Percentiles rank a stretch among this genome's conserved stretches.
Conservation (phyloP, 164 flowering plant genomes). For the Protea cynaroides region DNA sequence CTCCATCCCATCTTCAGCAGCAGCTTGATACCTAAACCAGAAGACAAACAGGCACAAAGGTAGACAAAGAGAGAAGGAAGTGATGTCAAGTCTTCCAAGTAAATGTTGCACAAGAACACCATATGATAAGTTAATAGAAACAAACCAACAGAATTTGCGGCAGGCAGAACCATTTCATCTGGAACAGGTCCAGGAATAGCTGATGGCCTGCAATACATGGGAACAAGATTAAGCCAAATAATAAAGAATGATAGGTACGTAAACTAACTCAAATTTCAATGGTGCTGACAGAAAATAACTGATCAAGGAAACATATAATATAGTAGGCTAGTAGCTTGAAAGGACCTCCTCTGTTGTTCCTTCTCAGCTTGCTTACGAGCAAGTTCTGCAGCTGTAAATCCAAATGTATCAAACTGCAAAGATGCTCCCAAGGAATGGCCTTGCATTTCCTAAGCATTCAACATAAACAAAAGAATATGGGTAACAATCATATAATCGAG, state of each 20-base stretch:
- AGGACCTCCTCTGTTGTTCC: conserved; percentile 73
- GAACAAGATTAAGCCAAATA: conserved; percentile 2
- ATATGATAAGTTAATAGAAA: conserved; percentile 6
- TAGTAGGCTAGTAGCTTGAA: conserved; percentile 1
- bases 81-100: background rate
- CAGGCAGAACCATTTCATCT: conserved; percentile 80
- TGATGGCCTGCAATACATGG: conserved; percentile 54
- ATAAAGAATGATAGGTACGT: background rate
- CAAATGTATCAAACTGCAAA: conserved; percentile 86
- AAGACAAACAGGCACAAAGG: background rate
- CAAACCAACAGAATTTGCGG: conserved; percentile 76
- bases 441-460: conserved; percentile 58
- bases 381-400: conserved; percentile 86
- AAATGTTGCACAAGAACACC: background rate
- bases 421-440: conserved; percentile 63
- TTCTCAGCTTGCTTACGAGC: conserved; percentile 82
- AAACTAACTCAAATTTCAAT: background rate
- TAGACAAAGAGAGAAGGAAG: no score
- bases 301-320: background rate
- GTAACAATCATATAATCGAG: background rate
- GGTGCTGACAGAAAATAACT: background rate
- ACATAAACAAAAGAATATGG: conserved; percentile 2
- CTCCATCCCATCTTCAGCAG: conserved; percentile 97
- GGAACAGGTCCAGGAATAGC: conserved; percentile 93
- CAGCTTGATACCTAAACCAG: conserved; percentile 65